Evolutionary conservation across 805 yeast genomes (phyloP).

Genomic region (Nakazawaea siamensis): DNA sequence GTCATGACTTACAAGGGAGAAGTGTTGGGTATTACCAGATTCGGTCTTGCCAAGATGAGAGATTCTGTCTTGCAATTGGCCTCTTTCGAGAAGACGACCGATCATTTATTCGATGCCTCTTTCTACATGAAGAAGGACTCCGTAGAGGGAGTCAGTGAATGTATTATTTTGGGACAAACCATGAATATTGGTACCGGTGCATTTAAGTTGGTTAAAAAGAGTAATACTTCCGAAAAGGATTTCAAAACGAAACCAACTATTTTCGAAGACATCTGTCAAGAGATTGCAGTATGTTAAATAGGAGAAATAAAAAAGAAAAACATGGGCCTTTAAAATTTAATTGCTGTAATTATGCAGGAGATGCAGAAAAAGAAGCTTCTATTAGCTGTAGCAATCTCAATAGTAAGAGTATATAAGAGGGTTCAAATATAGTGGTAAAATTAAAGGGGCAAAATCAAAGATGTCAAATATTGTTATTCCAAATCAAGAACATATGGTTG

Average conservation of each 20-base stretch:
- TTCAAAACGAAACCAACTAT: slow-evolving; percentile 34
- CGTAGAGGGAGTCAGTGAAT: slow-evolving; percentile 96
- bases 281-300: background rate
- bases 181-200: slow-evolving; percentile 98
- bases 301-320: too few species aligned
- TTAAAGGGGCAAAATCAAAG: too few species aligned
- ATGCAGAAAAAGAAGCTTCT: background rate
- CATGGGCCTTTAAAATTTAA: background rate
- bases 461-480: too few species aligned
- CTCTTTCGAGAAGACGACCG: slow-evolving; percentile 96
- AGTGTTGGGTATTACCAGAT: slow-evolving; percentile 94
- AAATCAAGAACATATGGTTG: too few species aligned
- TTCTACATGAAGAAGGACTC: slow-evolving; percentile 94
- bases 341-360: background rate
- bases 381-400: too few species aligned
- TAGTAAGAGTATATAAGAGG: background rate
- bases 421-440: too few species aligned
- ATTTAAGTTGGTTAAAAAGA: slow-evolving; percentile 69
- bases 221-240: slow-evolving; percentile 33
- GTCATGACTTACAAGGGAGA: slow-evolving; percentile 99
- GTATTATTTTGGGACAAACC: slow-evolving; percentile 95
- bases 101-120: slow-evolving; percentile 96
- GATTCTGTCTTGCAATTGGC: slow-evolving; percentile 96
- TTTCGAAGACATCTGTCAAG: slow-evolving; percentile 34
- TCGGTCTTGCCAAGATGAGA: slow-evolving; percentile 97